Base-by-base conservation (phyloP, 805 yeast genomes). In the Barnettozyma sp. region DNA sequence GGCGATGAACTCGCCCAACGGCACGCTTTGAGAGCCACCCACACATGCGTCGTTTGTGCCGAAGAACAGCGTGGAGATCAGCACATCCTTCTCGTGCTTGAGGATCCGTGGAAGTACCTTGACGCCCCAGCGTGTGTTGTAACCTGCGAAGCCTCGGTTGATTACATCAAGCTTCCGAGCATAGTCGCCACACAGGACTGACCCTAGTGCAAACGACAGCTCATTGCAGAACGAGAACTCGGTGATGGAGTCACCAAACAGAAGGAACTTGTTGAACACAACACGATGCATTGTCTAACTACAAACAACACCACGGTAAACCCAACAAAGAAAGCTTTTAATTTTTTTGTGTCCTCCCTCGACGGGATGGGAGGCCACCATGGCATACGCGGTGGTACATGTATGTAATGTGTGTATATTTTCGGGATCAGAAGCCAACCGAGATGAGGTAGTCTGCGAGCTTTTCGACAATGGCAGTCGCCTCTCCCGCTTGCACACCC, bases 371-470 rank as follows among this genome's bases (percentile, higher is more conserved):
- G n/a, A n/a, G n/a, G n/a, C n/a, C n/a, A n/a, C n/a, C n/a, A n/a
- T n/a, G n/a, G n/a, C n/a, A n/a, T n/a, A n/a, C n/a, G n/a, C n/a
- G n/a, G n/a, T n/a, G n/a, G n/a, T n/a, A n/a, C n/a, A n/a, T n/a
- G n/a, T n/a, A n/a, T n/a, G n/a, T n/a, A n/a, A n/a, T n/a, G n/a
- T n/a, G n/a, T n/a, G n/a, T n/a, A n/a, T n/a, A n/a, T n/a, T n/a
- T n/a, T n/a, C n/a, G n/a, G n/a, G n/a, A n/a, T 54, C 70, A 90
- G 62, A 84, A 88, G 40, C 86, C 83, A 36, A 82, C 90, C 53
- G 86, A 69, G 58, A 90, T 86, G 64, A 92, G 73, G 57, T 92
- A 88, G 59, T 92, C 97, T 31, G 95, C 97, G 67, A 92, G 72
- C 56, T 86, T 90, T 62, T 92, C 98, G 39, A 90, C 95, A 45